Base-by-base conservation (phyloP, 352 stramenopile species). In the Pythium pyrilobum region DNA sequence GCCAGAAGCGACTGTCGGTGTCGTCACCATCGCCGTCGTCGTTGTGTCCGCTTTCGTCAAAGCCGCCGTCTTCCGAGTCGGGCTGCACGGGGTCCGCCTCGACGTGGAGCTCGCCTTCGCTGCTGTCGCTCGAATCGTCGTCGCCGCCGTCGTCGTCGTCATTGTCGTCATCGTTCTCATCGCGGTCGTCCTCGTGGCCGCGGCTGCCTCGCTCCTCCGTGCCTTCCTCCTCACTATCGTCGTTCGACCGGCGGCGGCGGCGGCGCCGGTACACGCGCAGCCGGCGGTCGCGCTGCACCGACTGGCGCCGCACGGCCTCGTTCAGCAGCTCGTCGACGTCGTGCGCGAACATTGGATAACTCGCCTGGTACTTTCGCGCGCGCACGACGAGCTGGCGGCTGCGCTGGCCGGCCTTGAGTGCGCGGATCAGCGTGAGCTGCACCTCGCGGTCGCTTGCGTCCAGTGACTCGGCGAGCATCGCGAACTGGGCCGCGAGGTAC, bases 381-480 rank as follows among this genome's bases (percentile, higher is more conserved):
- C 72, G 58, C 54, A 62, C 67, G 15, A 67, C 72, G 8, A 71
- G 59, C 34, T 93, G 72, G 13, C 51, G 32, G 1, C 64, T 59
- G 24, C 76, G 70, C 18, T 76, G 73, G 7, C 67, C 71, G 7
- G 61, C 33, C 29, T 74, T 56, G 12, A 93, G 64, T 4, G 72
- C 67, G 27, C 72, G 64, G 16, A 91, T 80, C 28, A 89, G 87
- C 46, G 74, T 77, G 18, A 87, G 56, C 27, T 81, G 59, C 8
- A 89, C 49, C 2, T 72, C 65, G 4, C 62, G 62, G 46, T 89
- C 68, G 16, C 64, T 59, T 4, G 67, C 60, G 33, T 78, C 66
- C 2, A 91, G 39, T n/a, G 85, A 67, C 25, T 89, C 52, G 0
- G 81, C 78, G 27, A 69, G 72, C 31, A 87, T 87, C 56, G 79